Evolutionary conservation across 768 basidiomycete genomes (phyloP).

Genomic region (Suillus clintonianus): DNA sequence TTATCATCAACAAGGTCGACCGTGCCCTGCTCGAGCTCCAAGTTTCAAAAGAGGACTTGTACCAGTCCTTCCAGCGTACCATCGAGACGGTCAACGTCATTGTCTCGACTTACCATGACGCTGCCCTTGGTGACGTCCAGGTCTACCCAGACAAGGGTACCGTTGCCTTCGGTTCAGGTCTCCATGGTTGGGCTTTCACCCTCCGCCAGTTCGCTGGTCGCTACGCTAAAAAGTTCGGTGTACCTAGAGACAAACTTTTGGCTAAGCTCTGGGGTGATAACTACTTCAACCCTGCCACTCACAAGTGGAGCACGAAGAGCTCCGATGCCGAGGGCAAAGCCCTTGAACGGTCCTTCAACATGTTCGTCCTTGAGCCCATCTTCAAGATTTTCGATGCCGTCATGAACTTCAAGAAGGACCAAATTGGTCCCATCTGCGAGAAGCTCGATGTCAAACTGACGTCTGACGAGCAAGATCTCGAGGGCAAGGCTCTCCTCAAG

Average conservation of each 20-base stretch:
- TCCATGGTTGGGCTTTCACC: constrained; percentile 99
- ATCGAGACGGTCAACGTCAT: constrained; percentile 99
- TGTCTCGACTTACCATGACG: constrained; percentile 95
- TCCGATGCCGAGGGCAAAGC: constrained; percentile 78
- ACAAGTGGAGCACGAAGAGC: constrained; percentile 90
- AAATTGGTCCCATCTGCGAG: constrained; percentile 79
- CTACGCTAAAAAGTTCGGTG: constrained; percentile 98
- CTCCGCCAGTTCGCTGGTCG: constrained; percentile 94
- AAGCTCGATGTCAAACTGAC: constrained; percentile 94
- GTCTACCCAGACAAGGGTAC: constrained; percentile 99
- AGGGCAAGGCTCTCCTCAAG: constrained; percentile 96
- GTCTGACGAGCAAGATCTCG: constrained; percentile 87
- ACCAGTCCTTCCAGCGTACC: constrained; percentile 96
- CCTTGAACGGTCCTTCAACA: constrained; percentile 98
- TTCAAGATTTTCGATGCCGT: constrained; percentile 97
- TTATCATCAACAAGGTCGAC: constrained; percentile 99
- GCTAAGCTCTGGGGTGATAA: constrained; percentile 98
- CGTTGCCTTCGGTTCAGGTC: constrained; percentile 98
- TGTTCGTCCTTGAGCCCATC: constrained; percentile 98
- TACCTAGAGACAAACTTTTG: constrained; percentile 99
- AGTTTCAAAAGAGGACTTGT: constrained; percentile 94
- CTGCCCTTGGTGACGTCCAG: constrained; percentile 94
- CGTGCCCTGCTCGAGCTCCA: constrained; percentile 98
- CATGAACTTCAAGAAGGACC: constrained; percentile 99
- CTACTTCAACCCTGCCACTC: constrained; percentile 96